phyloP scores from a whole-genome alignment of 495 filamentous ascomycete species.

The Penicillium flavigenum region DNA sequence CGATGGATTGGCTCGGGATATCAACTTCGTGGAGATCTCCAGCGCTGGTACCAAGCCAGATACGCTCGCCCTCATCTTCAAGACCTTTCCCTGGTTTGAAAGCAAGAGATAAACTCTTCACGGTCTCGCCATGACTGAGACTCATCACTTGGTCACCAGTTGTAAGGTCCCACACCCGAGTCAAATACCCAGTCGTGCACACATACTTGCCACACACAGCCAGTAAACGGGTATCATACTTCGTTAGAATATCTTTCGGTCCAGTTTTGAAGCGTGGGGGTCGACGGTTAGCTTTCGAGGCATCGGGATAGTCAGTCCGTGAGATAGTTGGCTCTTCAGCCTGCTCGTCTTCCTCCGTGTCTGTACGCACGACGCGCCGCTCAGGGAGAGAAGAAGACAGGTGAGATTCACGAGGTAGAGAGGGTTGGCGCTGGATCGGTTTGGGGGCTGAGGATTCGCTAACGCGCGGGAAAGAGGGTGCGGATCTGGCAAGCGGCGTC shows the following conservation, averaged over 20 bases:
- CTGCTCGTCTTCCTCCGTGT: constrained; percentile 36
- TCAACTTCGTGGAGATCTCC: constrained; percentile 90
- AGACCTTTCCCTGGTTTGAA: constrained; percentile 78
- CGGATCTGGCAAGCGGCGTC: constrained; percentile 22
- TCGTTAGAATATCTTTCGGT: constrained; percentile 71
- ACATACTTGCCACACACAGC: constrained; percentile 85
- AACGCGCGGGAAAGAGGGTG: constrained; percentile 13
- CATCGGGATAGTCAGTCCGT: constrained; percentile 72
- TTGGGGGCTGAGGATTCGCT: constrained; percentile 19
- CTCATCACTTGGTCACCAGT: constrained; percentile 81
- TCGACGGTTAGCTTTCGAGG: constrained; percentile 79
- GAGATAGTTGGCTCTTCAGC: constrained; percentile 33
- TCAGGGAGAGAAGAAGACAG: constrained; percentile 24
- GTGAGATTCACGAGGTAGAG: constrained; percentile 33
- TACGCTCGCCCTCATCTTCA: constrained; percentile 72
- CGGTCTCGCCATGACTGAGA: constrained; percentile 71
- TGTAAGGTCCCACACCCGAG: constrained; percentile 80
- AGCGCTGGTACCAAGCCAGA: constrained; percentile 89
- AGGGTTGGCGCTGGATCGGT: constrained; percentile 31
- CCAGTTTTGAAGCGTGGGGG: constrained; percentile 72
- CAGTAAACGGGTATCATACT: constrained; percentile 78
- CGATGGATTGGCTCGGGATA: constrained; percentile 64
- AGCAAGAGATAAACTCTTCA: constrained; percentile 73
- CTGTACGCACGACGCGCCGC: constrained; percentile 25
- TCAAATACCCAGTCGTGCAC: constrained; percentile 80